Percentiles rank a stretch among this genome's conserved stretches.
Evolutionary conservation across 352 stramenopile species (phyloP).

Genomic region (Plasmopara muralis): DNA sequence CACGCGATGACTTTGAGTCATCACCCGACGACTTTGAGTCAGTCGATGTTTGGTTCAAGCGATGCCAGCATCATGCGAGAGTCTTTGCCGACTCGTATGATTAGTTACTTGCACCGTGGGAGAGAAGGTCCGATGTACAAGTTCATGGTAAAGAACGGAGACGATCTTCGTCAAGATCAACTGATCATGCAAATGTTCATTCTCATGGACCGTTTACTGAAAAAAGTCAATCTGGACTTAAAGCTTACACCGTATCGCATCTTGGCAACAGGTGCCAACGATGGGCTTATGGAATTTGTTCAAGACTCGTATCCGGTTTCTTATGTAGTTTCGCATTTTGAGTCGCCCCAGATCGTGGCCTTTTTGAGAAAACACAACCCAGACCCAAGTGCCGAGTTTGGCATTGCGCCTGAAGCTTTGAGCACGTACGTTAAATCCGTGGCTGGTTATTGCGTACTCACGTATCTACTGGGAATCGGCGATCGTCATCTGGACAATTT

Average conservation of each 20-base stretch:
- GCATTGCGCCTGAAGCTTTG: constrained; percentile 87
- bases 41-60: constrained; percentile 49
- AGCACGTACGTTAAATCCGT: constrained; percentile 97
- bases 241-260: constrained; percentile 95
- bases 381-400: constrained; percentile 78
- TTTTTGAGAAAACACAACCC: constrained; percentile 86
- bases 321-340: constrained; percentile 93
- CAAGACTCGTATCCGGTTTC: constrained; percentile 93
- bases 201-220: constrained; percentile 98
- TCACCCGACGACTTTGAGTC: constrained; percentile 23
- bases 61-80: constrained; percentile 54
- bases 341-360: constrained; percentile 88
- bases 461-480: constrained; percentile 98
- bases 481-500: constrained; percentile 99
- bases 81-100: constrained; percentile 67
- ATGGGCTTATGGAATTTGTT: constrained; percentile 97
- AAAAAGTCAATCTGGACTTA: constrained; percentile 98
- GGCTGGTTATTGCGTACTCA: constrained; percentile 99
- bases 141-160: constrained; percentile 99
- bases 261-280: constrained; percentile 79
- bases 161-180: constrained; percentile 99
- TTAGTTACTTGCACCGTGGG: constrained; percentile 69
- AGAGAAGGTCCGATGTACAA: constrained; percentile 89
- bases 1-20: not conserved
- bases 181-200: constrained; percentile 99